phyloP scores from a whole-genome alignment of 495 filamentous ascomycete species.

The Penicillium ochrochloron region DNA sequence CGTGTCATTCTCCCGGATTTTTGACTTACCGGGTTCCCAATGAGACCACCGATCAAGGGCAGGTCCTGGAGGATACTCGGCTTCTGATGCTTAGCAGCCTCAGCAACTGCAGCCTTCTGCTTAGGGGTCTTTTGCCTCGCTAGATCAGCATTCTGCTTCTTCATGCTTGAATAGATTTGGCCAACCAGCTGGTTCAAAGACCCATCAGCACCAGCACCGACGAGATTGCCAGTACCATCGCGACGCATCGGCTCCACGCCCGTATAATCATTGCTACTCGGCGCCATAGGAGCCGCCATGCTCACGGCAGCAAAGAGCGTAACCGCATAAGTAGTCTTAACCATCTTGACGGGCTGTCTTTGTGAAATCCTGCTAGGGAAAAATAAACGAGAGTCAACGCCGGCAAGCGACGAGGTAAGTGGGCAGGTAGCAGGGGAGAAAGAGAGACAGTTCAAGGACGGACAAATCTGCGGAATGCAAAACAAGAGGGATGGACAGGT shows the following conservation, averaged over 20 bases:
- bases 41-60: conserved; percentile 5
- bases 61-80: background rate
- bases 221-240: conserved; percentile 24
- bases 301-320: conserved; percentile 33
- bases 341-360: conserved; percentile 24
- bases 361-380: conserved; percentile 5
- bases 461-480: conserved; percentile 30
- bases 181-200: conserved; percentile 19
- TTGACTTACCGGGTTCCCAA: background rate
- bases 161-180: conserved; percentile 11
- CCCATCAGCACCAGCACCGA: conserved; percentile 27
- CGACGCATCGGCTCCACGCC: conserved; percentile 14
- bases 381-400: conserved; percentile 27
- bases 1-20: background rate
- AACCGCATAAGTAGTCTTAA: conserved; percentile 34
- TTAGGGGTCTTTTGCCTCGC: conserved; percentile 6
- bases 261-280: conserved; percentile 12
- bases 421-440: conserved; percentile 5
- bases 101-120: background rate
- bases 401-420: conserved; percentile 28
- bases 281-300: conserved; percentile 29
- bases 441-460: background rate
- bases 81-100: conserved; percentile 12
- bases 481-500: conserved; percentile 13
- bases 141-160: conserved; percentile 4